phyloP scores from a whole-genome alignment of 768 basidiomycete species.

The Mycena floridula region DNA sequence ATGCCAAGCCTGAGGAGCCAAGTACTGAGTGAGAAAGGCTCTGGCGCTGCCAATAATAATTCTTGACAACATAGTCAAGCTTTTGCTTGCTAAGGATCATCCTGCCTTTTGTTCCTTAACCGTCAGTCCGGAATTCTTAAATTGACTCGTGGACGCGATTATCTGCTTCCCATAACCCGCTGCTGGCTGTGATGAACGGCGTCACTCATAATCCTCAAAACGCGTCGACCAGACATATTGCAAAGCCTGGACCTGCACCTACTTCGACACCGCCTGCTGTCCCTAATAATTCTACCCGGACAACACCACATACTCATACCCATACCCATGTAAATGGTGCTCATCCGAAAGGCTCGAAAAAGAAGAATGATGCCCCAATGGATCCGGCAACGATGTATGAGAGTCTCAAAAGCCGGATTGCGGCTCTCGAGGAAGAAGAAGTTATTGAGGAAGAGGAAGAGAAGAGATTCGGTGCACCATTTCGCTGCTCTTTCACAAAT shows the following conservation, averaged over 20 bases:
- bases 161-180: no score
- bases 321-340: constrained; percentile 37
- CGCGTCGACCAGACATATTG: constrained; percentile 30
- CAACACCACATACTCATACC: constrained; percentile 22
- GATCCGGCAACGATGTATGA: constrained; percentile 88
- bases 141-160: no score
- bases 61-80: no score
- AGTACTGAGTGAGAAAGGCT: no score
- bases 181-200: constrained; percentile 46
- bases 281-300: constrained; percentile 34
- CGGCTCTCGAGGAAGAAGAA: constrained; percentile 84
- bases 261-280: constrained; percentile 50
- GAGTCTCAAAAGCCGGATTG: constrained; percentile 82
- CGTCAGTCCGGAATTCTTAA: no score
- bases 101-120: no score
- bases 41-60: no score
- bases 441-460: constrained; percentile 87
- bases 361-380: constrained; percentile 63
- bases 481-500: no score
- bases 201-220: constrained; percentile 25
- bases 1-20: no score
- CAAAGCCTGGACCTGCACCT: constrained; percentile 58
- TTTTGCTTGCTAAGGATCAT: no score
- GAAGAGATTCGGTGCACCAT: constrained; percentile 57
- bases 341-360: constrained; percentile 52